Base-by-base conservation (phyloP, 2,329 filamentous ascomycete genomes). In the Grosmannia penicillata region DNA sequence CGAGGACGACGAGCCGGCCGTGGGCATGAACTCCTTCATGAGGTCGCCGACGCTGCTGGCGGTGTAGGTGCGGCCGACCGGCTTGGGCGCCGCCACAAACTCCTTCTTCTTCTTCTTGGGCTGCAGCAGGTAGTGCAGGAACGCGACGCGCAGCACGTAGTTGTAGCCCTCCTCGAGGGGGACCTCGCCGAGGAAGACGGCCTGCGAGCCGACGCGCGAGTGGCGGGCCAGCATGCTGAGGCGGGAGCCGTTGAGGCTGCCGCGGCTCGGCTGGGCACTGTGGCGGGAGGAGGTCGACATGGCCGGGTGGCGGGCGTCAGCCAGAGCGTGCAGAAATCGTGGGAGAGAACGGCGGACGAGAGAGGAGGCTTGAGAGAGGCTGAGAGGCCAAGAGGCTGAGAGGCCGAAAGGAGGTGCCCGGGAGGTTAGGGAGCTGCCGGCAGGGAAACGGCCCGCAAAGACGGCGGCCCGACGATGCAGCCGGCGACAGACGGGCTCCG, bases 81-180 rank as follows among this genome's bases (percentile, higher is more conserved):
- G 41, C 22, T 45, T 46, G 3, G 78, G 62, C 46, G 71, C 54
- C 60, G 76, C 61, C 30, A 91, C 76, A 70, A 86, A 93, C 62
- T 94, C 85, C 53, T 89, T 82, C 53, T 85, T 76, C 60, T 89
- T 91, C 52, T 83, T 73, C 53, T 86, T 82, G 45, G 91, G 89
- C 56, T 94, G 86, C 37, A 98, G 72, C 32, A 96, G 77, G 59
- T 98, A 93, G 58, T 89, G 72, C 42, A 98, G 80, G 59, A 85
- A 95, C 49, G 89, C 89, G 48, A 83, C 78, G 45, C 91, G 82
- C 39, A 98, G 75, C 50, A 87, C 86, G 61, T 85, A 94, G 46
- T 78, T 82, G 62, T 93, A 94, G 54, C 85, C 87, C 60, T 95
- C 85, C 50, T 93, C 82, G 56, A 74, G 67, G 49, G 66, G 69